Evolutionary conservation across 2,329 filamentous ascomycete genomes (phyloP).

Genomic region (Hymenoscyphus occultus): DNA sequence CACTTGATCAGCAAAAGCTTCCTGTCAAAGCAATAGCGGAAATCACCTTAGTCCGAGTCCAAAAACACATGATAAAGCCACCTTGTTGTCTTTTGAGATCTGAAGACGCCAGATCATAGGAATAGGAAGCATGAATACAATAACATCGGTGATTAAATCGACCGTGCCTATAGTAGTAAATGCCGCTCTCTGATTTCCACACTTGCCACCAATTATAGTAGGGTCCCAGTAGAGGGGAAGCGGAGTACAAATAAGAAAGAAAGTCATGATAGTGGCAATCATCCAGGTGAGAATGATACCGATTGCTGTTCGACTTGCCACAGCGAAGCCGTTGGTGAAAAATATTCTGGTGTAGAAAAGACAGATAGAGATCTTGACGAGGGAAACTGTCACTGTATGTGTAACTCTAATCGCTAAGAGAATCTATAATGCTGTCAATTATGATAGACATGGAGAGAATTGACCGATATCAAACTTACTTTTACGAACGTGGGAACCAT

Average conservation of each 20-base stretch:
- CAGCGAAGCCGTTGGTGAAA: slow-evolving; percentile 7
- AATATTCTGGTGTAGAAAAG: slow-evolving; percentile 15
- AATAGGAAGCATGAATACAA: slow-evolving; percentile 38
- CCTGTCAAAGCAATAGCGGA: too few relatives aligned
- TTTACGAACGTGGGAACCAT: slow-evolving; percentile 7
- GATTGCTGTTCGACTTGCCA: slow-evolving; percentile 7
- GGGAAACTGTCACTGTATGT: slow-evolving; percentile 6
- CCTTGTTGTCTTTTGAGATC: slow-evolving; percentile 21
- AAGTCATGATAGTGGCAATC: background rate
- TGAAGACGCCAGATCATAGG: slow-evolving; percentile 38
- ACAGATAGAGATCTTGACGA: slow-evolving; percentile 34
- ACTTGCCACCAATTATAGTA: slow-evolving; percentile 4
- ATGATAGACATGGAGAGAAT: background rate
- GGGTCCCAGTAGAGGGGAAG: slow-evolving; percentile 12
- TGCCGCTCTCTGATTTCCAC: slow-evolving; percentile 6
- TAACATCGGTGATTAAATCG: slow-evolving; percentile 16
- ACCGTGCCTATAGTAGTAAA: slow-evolving; percentile 20
- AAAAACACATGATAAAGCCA: slow-evolving; percentile 12
- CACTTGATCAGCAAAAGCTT: background rate
- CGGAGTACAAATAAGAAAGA: slow-evolving; percentile 10
- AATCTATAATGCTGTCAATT: slow-evolving; percentile 1
- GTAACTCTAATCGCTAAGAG: slow-evolving; percentile 7
- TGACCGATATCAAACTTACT: background rate
- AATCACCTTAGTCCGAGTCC: slow-evolving; percentile 12
- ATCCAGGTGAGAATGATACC: slow-evolving; percentile 9